These are phyloP conservation scores for Pezicula carpinea DNA, from an alignment of 2,329 filamentous ascomycete species.

Conservation along the genomic window DNA sequence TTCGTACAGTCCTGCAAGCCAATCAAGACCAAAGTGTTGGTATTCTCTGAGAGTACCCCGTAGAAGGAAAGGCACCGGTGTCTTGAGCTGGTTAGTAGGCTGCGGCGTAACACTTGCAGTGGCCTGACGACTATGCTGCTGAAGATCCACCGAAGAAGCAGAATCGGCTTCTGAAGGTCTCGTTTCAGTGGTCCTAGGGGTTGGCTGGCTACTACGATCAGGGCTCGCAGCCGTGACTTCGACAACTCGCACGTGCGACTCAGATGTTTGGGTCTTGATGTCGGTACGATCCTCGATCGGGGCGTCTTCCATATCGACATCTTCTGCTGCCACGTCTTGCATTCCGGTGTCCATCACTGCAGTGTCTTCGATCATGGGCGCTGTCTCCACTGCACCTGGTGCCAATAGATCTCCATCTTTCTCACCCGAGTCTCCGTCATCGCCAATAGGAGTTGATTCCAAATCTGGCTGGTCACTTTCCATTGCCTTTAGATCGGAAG, in stretches of 20 bases:
- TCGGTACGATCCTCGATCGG: not conserved
- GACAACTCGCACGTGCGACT: slow-evolving; percentile 8
- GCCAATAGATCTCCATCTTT: slow-evolving; percentile 26
- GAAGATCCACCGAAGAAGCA: slow-evolving; percentile 28
- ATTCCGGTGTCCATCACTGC: no score
- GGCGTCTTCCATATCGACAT: slow-evolving; percentile 4
- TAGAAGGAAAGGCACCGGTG: slow-evolving; percentile 74
- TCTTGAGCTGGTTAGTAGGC: slow-evolving; percentile 44
- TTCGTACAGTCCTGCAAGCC: slow-evolving; percentile 88
- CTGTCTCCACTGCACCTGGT: slow-evolving; percentile 17
- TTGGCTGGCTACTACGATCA: slow-evolving; percentile 31
- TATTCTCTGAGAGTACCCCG: slow-evolving; percentile 91
- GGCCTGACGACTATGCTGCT: slow-evolving; percentile 23
- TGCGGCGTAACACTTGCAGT: slow-evolving; percentile 36
- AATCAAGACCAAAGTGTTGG: slow-evolving; percentile 94
- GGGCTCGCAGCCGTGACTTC: slow-evolving; percentile 23
- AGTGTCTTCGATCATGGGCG: no score
- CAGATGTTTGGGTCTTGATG: not conserved
- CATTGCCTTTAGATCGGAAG: slow-evolving; percentile 31
- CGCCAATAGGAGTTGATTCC: not conserved
- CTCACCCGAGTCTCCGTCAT: slow-evolving; percentile 11
- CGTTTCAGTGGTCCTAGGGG: slow-evolving; percentile 31
- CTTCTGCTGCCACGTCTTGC: not conserved
- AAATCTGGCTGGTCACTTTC: slow-evolving; percentile 19
- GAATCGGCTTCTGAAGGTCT: slow-evolving; percentile 29